phyloP scores from a whole-genome alignment of 108 stramenopile species.

The Mediolabrus comicus region DNA sequence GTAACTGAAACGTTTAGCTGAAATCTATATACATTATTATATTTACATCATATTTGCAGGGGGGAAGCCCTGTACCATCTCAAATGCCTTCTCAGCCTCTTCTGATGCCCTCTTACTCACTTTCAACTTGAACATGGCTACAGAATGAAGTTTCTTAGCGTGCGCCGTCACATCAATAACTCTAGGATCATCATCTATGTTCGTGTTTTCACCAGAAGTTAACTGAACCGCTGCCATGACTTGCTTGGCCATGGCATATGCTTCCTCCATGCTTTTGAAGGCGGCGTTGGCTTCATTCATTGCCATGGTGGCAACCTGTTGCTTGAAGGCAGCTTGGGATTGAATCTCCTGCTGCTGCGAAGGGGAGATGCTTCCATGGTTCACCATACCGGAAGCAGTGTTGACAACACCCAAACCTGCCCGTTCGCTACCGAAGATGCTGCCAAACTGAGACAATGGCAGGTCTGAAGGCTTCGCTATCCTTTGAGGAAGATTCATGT shows the following conservation, averaged over 20 bases:
- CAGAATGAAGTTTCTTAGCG: slow-evolving; percentile 30
- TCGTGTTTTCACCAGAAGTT: background rate
- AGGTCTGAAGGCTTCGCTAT: background rate
- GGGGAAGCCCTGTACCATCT: background rate
- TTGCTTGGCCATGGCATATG: slow-evolving; percentile 24
- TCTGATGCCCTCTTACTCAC: slow-evolving; percentile 40
- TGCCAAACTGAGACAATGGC: background rate
- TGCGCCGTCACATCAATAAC: slow-evolving; percentile 28
- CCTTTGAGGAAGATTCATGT: too few species aligned
- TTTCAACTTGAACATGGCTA: slow-evolving; percentile 44
- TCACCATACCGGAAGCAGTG: background rate
- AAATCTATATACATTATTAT: background rate
- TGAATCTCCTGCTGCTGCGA: background rate
- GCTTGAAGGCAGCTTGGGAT: slow-evolving; percentile 32
- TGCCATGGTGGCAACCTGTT: slow-evolving; percentile 45
- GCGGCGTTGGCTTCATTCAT: slow-evolving; percentile 37
- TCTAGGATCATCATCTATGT: slow-evolving; percentile 14
- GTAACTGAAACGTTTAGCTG: background rate
- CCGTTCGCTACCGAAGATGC: background rate
- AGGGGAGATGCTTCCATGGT: background rate
- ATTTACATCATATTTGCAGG: background rate
- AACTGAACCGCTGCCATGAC: slow-evolving; percentile 1
- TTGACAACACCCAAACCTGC: background rate
- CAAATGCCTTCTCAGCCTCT: slow-evolving; percentile 35
- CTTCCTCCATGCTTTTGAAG: slow-evolving; percentile 37